Percentiles rank a stretch among this genome's conserved stretches.
phyloP scores from a whole-genome alignment of 2,329 filamentous ascomycete species.

The Hymenoscyphus repandus region DNA sequence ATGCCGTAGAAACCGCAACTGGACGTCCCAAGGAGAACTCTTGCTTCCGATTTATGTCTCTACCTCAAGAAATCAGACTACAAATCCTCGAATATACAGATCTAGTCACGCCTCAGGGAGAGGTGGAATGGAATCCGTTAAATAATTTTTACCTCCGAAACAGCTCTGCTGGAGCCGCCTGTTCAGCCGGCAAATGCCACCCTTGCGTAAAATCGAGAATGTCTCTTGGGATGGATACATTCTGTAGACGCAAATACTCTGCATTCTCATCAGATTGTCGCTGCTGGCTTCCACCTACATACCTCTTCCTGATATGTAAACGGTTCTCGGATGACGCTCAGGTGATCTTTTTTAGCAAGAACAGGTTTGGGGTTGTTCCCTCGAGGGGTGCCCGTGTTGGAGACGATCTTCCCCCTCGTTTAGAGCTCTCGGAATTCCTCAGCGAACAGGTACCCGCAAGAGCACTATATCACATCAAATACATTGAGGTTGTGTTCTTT shows the following conservation, averaged over 20 bases:
- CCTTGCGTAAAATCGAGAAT: not conserved
- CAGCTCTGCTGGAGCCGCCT: not conserved
- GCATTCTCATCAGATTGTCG: constrained; percentile 12
- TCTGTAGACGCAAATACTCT: constrained; percentile 12
- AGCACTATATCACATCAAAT: too few relatives aligned
- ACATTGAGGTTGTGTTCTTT: too few relatives aligned
- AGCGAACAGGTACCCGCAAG: constrained; percentile 1
- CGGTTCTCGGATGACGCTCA: constrained; percentile 7
- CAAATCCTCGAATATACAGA: constrained; percentile 23
- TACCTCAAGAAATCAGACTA: constrained; percentile 20
- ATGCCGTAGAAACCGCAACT: not conserved
- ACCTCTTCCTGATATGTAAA: constrained; percentile 15
- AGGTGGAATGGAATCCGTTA: constrained; percentile 16
- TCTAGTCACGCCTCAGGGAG: constrained; percentile 17
- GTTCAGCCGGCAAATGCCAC: not conserved
- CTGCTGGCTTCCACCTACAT: constrained; percentile 14
- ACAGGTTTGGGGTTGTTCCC: constrained; percentile 12
- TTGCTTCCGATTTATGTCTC: constrained; percentile 10
- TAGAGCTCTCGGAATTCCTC: constrained; percentile 3
- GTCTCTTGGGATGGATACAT: constrained; percentile 4
- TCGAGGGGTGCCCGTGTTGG: not conserved
- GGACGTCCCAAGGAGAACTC: not conserved
- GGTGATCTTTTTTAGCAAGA: constrained; percentile 10
- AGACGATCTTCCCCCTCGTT: not conserved
- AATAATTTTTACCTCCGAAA: not conserved